phyloP scores from a whole-genome alignment of 116 monocot genomes.

The Phalaenopsis hybrid region DNA sequence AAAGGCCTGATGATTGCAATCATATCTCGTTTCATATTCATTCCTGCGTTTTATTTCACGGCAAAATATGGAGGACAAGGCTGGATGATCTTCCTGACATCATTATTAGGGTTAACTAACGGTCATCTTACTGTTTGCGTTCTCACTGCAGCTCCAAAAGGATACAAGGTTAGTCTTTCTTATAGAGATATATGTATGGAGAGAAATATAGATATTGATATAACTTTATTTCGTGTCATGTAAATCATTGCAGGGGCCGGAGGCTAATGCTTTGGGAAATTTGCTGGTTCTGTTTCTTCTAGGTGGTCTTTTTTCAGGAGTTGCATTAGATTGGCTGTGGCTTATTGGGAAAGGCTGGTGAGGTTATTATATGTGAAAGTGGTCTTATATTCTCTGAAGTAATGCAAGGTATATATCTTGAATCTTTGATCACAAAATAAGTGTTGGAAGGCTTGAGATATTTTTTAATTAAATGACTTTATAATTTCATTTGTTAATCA shows the following conservation, averaged over 20 bases:
- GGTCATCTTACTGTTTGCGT: constrained; percentile 70
- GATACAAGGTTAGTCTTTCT: constrained; percentile 43
- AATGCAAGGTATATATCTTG: too few relatives aligned
- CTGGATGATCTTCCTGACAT: constrained; percentile 79
- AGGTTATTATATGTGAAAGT: neutral
- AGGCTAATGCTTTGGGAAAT: constrained; percentile 62
- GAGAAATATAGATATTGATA: neutral
- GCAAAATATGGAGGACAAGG: constrained; percentile 75
- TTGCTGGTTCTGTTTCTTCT: constrained; percentile 43
- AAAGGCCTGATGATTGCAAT: too few relatives aligned
- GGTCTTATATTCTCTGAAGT: too few relatives aligned
- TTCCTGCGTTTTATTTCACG: constrained; percentile 13
- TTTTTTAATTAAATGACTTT: too few relatives aligned
- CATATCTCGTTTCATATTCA: too few relatives aligned
- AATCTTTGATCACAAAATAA: too few relatives aligned
- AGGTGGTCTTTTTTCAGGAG: constrained; percentile 53
- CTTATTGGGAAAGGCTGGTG: constrained; percentile 76
- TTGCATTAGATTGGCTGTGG: constrained; percentile 63
- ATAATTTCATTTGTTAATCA: too few relatives aligned
- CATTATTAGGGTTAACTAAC: constrained; percentile 49
- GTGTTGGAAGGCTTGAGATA: too few relatives aligned
- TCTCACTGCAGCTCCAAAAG: constrained; percentile 46
- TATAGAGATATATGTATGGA: too few relatives aligned
- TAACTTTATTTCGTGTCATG: neutral
- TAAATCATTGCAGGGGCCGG: constrained; percentile 37